These are phyloP conservation scores for Fragaria iinumae DNA, from an alignment of 306 rosid species.

Conservation along the genomic window DNA sequence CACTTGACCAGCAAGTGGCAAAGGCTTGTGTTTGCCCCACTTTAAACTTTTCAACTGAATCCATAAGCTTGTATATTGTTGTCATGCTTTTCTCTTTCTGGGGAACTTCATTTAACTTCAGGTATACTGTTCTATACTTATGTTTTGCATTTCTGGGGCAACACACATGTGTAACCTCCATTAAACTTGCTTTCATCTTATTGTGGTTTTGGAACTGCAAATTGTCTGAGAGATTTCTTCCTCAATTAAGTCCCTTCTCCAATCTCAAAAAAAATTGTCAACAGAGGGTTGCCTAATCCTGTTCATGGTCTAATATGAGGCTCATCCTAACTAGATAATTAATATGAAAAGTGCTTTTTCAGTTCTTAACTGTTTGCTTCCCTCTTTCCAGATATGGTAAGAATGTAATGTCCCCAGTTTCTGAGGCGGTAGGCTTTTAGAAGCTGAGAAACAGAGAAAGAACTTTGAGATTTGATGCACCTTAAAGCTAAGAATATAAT, in stretches of 20 bases:
- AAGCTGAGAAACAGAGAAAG: slow-evolving; percentile 34
- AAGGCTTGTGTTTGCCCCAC: slow-evolving; percentile 46
- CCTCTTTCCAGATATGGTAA: slow-evolving; percentile 37
- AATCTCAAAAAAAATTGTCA: not conserved
- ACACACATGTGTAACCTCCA: not conserved
- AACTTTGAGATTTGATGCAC: slow-evolving; percentile 20
- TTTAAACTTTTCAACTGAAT: slow-evolving; percentile 38
- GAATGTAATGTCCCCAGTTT: slow-evolving; percentile 27
- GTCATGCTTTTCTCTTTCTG: slow-evolving; percentile 31
- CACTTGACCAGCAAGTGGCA: slow-evolving; percentile 36
- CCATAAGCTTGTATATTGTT: slow-evolving; percentile 16
- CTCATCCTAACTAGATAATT: not conserved
- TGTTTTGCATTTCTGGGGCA: not conserved
- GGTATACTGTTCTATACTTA: slow-evolving; percentile 18
- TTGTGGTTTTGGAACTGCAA: slow-evolving; percentile 10
- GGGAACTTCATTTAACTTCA: slow-evolving; percentile 16
- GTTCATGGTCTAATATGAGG: not conserved
- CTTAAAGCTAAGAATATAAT: slow-evolving; percentile 36
- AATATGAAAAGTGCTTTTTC: slow-evolving; percentile 7
- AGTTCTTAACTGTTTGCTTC: slow-evolving; percentile 23
- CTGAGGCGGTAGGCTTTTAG: slow-evolving; percentile 27
- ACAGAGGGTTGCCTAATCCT: not conserved
- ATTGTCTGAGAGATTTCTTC: slow-evolving; percentile 7
- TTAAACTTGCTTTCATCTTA: not conserved
- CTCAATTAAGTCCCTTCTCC: not conserved